phyloP scores from a whole-genome alignment of 2,329 filamentous ascomycete species.

The Orbilia blumenaviensis region DNA sequence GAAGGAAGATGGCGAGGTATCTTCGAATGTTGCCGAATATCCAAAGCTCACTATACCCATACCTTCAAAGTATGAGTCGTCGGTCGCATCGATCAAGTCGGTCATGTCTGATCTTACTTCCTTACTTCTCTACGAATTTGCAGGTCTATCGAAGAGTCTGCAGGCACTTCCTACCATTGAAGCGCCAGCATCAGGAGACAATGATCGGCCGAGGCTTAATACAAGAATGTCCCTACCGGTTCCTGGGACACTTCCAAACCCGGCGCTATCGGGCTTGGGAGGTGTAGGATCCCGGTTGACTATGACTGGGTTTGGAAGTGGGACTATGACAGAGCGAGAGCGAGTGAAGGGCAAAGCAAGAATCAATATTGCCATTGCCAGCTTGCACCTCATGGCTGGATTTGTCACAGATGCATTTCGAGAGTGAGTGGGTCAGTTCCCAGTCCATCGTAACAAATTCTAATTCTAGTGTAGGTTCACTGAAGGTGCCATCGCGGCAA shows the following conservation, averaged over 20 bases:
- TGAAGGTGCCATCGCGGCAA: constrained; percentile 80
- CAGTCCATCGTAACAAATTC: background rate
- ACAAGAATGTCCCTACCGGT: constrained; percentile 82
- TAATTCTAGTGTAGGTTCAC: constrained; percentile 64
- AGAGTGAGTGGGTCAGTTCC: constrained; percentile 64
- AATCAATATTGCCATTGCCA: constrained; percentile 80
- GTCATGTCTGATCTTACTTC: constrained; percentile 82
- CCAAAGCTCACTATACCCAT: constrained; percentile 72
- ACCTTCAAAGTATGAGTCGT: constrained; percentile 73
- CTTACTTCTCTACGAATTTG: constrained; percentile 77
- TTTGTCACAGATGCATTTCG: constrained; percentile 88
- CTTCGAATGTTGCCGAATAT: constrained; percentile 53
- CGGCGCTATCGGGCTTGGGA: constrained; percentile 65
- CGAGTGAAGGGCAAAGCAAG: constrained; percentile 83
- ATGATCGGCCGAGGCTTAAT: constrained; percentile 61
- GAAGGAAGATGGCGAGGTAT: constrained; percentile 42
- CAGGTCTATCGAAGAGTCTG: constrained; percentile 75
- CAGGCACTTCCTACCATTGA: constrained; percentile 79
- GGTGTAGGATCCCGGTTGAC: constrained; percentile 63
- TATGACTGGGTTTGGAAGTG: constrained; percentile 74
- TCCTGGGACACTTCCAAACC: constrained; percentile 68
- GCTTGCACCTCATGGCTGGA: constrained; percentile 86
- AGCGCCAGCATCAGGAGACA: constrained; percentile 71
- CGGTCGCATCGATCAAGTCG: constrained; percentile 81
- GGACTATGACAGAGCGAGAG: constrained; percentile 77